Evolutionary conservation across 2,329 filamentous ascomycete species (phyloP), one percentile per base, ranked within the genome.

Genomic region (Epicoccum sorghinum): DNA sequence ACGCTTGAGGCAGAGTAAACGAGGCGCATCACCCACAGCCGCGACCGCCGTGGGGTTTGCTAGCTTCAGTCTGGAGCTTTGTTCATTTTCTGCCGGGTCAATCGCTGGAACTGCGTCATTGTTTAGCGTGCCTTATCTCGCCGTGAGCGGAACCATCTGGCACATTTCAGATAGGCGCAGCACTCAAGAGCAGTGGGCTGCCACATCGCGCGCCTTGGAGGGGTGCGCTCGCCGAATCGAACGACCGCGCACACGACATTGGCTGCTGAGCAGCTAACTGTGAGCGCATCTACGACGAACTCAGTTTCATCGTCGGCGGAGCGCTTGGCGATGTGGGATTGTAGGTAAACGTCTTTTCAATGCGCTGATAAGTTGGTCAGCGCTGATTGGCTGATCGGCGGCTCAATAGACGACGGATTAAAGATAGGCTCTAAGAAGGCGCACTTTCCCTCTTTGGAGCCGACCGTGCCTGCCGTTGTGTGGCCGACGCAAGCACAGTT

Each of bases 1-100:
- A 52, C 59, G 47, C 59, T 67, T 60, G 61, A 65, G 67, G 70
- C 65, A 68, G 70, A 71, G 69, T 69, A 71, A 65, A 72, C 67
- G 68, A 72, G 53, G 54, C 63, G 60, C 64, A 64, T 64, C 60
- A 61, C 65, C 63, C 65, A 68, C 69, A 67, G 64, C 61, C 66
- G 63, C 64, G 62, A 64, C 52, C 58, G 65, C 62, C 71, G 72
- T 74, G 72, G 72, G 72, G 71, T 74, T 66, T 61, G 58, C 63
- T 61, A 60, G 68, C 70, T 68, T 56, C 64, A n/a, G 43, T 45
- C 47, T 56, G 60, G 62, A 67, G 69, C 66, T 65, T 67, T 69
- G 64, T 69, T 72, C 60, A 62, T 64, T 64, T 68, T 67, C 58
- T 66, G 60, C 60, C 64, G 66, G 62, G 59, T 56, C 50, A 50